A percentile compares a stretch with the other conserved stretches of the same genome.
Conservation (phyloP, 1,284 basidiomycete species). For the Ceratobasidium sp. region DNA sequence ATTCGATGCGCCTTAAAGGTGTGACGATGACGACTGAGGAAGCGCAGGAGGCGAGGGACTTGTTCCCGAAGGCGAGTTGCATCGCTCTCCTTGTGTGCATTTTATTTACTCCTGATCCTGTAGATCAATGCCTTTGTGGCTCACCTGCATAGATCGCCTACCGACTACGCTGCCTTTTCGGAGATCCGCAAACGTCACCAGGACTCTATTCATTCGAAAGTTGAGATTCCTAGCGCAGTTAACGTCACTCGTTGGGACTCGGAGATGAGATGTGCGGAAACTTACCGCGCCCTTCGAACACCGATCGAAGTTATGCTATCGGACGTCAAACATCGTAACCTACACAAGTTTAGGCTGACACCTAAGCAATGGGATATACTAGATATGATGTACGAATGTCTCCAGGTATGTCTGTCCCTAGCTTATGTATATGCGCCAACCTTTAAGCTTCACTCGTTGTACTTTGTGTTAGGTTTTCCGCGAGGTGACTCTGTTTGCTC, state of each 20-base stretch:
- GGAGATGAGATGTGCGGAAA: background rate
- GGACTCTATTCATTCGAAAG: background rate
- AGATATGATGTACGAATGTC: background rate
- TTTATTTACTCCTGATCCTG: background rate
- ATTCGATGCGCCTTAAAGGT: background rate
- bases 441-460: background rate
- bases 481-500: background rate
- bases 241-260: constrained; percentile 12
- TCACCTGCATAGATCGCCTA: background rate
- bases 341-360: background rate
- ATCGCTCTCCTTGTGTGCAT: background rate
- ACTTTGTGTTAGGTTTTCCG: background rate
- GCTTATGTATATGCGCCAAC: background rate
- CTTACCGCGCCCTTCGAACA: background rate
- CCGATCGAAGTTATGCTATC: background rate
- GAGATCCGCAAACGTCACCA: background rate
- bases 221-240: background rate
- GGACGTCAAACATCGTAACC: background rate
- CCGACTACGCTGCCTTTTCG: background rate
- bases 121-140: background rate
- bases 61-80: constrained; percentile 21
- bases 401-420: background rate
- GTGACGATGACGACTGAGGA: background rate
- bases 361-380: constrained; percentile 1
- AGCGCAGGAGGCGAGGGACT: background rate